Evolutionary conservation across 352 stramenopile species (phyloP).

Genomic region (Sclerospora graminicola): DNA sequence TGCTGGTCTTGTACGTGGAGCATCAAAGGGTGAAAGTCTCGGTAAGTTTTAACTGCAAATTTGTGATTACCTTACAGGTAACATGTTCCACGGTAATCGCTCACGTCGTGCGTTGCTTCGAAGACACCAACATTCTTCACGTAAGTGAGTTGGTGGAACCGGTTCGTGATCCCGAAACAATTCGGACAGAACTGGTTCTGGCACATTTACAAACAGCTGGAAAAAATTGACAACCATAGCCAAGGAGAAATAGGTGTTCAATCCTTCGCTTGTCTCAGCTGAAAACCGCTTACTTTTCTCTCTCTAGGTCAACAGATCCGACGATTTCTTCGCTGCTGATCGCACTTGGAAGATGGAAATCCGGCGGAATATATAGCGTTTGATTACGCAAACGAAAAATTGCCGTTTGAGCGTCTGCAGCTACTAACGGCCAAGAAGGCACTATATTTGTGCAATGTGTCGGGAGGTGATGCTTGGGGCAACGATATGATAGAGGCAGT

Average conservation of each 20-base stretch:
- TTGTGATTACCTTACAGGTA: slow-evolving; percentile 21
- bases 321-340: slow-evolving; percentile 38
- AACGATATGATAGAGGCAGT: slow-evolving; percentile 90
- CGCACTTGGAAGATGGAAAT: slow-evolving; percentile 80
- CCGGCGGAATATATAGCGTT: slow-evolving; percentile 40
- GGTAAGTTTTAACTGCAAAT: slow-evolving; percentile 9
- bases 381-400: slow-evolving; percentile 78
- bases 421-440: slow-evolving; percentile 90
- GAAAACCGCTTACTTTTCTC: not conserved
- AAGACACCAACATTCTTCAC: slow-evolving; percentile 97
- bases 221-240: slow-evolving; percentile 46
- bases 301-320: slow-evolving; percentile 36
- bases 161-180: slow-evolving; percentile 95
- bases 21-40: slow-evolving; percentile 71
- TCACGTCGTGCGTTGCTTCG: slow-evolving; percentile 95
- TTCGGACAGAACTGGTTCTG: slow-evolving; percentile 95
- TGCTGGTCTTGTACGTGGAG: slow-evolving; percentile 71
- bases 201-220: slow-evolving; percentile 73
- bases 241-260: slow-evolving; percentile 56
- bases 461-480: slow-evolving; percentile 88
- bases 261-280: not conserved
- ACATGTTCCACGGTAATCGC: slow-evolving; percentile 80
- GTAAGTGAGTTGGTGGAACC: slow-evolving; percentile 94
- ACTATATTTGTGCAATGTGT: slow-evolving; percentile 97
- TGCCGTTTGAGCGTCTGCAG: slow-evolving; percentile 75